These are phyloP conservation scores for Amniculicola lignicola DNA, from an alignment of 495 filamentous ascomycete genomes.

Conservation along the genomic window DNA sequence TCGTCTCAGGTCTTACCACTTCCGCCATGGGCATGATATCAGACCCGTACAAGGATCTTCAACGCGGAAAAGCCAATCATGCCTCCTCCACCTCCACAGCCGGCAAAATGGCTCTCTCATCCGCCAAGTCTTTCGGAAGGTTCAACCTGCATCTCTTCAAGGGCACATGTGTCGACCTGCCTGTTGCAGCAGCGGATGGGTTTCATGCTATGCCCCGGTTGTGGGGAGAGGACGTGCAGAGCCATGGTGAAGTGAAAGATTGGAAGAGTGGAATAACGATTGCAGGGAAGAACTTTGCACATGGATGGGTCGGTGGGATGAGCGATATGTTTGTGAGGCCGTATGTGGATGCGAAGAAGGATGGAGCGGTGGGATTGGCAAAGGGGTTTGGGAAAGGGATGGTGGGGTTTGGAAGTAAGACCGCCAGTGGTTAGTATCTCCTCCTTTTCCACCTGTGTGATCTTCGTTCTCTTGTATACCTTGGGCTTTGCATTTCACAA, in stretches of 20 bases:
- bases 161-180: constrained; percentile 61
- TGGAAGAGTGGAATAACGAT: neutral
- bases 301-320: neutral
- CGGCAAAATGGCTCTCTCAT: neutral
- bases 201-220: constrained; percentile 76
- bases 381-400: neutral
- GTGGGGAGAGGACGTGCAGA: constrained; percentile 30
- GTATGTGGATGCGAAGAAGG: neutral
- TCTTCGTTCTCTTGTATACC: too few relatives aligned
- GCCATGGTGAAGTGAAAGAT: neutral
- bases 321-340: neutral
- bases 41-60: neutral
- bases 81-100: neutral
- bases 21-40: neutral
- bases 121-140: neutral
- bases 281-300: neutral
- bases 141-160: constrained; percentile 12
- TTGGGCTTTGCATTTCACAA: too few relatives aligned
- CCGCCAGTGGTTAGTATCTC: neutral
- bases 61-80: neutral
- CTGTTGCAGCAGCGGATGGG: constrained; percentile 68
- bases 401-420: neutral
- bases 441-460: too few relatives aligned
- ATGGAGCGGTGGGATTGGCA: neutral
- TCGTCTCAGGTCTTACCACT: neutral